Evolutionary conservation across 1,139 yeast genomes (phyloP).

Genomic region (Zygoascus sp.): DNA sequence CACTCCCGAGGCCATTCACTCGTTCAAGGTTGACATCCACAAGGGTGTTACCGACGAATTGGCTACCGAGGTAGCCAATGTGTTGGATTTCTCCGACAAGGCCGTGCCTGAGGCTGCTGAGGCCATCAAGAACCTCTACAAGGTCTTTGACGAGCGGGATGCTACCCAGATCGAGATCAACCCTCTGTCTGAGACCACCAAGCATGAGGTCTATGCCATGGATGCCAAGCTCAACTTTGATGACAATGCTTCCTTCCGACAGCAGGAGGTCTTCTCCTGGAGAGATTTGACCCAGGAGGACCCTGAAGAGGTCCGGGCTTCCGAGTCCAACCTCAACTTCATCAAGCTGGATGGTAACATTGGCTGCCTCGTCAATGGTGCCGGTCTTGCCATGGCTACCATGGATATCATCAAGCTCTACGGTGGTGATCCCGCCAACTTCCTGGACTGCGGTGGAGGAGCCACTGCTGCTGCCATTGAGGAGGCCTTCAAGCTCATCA

Average conservation of each 20-base stretch:
- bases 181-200: constrained; percentile 92
- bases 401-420: constrained; percentile 98
- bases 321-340: constrained; percentile 86
- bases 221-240: constrained; percentile 98
- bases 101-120: constrained; percentile 86
- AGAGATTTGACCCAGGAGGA: constrained; percentile 98
- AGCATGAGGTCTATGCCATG: constrained; percentile 91
- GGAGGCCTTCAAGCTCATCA: constrained; percentile 90
- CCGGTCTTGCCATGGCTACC: constrained; percentile 99
- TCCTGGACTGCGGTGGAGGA: constrained; percentile 99
- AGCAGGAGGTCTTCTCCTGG: constrained; percentile 91
- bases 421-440: constrained; percentile 99
- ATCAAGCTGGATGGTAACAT: constrained; percentile 97
- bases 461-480: constrained; percentile 98
- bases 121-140: constrained; percentile 80
- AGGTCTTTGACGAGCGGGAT: constrained; percentile 83
- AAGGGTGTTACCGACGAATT: constrained; percentile 75
- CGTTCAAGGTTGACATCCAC: constrained; percentile 73
- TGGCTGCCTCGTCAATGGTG: constrained; percentile 98
- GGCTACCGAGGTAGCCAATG: constrained; percentile 73
- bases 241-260: constrained; percentile 94
- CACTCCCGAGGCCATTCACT: constrained; percentile 88
- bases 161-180: constrained; percentile 98
- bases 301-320: constrained; percentile 92
- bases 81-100: constrained; percentile 72